Percentiles rank a stretch among this genome's conserved stretches.
phyloP scores from a whole-genome alignment of 495 filamentous ascomycete species.

The Pseudoneurospora amorphoporcata region DNA sequence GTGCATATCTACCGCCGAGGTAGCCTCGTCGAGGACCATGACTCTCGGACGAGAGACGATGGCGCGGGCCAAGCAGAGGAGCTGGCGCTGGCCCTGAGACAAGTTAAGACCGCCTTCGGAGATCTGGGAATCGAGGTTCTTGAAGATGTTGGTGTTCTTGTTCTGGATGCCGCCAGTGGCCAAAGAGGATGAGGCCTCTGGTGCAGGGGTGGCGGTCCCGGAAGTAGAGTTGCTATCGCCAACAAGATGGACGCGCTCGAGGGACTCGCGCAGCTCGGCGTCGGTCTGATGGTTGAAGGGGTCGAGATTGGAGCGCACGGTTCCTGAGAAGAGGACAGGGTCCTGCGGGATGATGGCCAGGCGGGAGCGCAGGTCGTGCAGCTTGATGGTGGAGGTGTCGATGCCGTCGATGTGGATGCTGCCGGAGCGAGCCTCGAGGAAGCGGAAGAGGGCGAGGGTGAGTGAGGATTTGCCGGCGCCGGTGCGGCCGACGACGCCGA shows the following conservation, averaged over 20 bases:
- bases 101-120: slow-evolving; percentile 72
- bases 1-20: slow-evolving; percentile 77
- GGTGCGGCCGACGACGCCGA: slow-evolving; percentile 79
- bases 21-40: slow-evolving; percentile 86
- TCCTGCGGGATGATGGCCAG: slow-evolving; percentile 75
- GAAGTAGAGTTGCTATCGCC: slow-evolving; percentile 28
- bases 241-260: slow-evolving; percentile 68
- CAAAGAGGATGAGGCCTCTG: slow-evolving; percentile 2
- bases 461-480: slow-evolving; percentile 82
- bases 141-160: slow-evolving; percentile 54
- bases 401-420: slow-evolving; percentile 65
- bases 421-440: slow-evolving; percentile 63
- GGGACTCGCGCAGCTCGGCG: slow-evolving; percentile 58
- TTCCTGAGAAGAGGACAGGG: slow-evolving; percentile 80
- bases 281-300: slow-evolving; percentile 67
- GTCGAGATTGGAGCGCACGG: slow-evolving; percentile 73
- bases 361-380: slow-evolving; percentile 62
- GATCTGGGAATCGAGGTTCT: slow-evolving; percentile 49
- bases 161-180: slow-evolving; percentile 14
- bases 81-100: slow-evolving; percentile 80
- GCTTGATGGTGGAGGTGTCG: slow-evolving; percentile 63
- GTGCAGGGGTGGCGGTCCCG: slow-evolving; percentile 17
- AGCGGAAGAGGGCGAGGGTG: slow-evolving; percentile 75
- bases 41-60: slow-evolving; percentile 73
- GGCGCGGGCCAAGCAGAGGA: slow-evolving; percentile 78